Evolutionary conservation across 2,329 filamentous ascomycete species (phyloP), one percentile per base, ranked within the genome.

Genomic region (Pseudogymnoascus sp.): DNA sequence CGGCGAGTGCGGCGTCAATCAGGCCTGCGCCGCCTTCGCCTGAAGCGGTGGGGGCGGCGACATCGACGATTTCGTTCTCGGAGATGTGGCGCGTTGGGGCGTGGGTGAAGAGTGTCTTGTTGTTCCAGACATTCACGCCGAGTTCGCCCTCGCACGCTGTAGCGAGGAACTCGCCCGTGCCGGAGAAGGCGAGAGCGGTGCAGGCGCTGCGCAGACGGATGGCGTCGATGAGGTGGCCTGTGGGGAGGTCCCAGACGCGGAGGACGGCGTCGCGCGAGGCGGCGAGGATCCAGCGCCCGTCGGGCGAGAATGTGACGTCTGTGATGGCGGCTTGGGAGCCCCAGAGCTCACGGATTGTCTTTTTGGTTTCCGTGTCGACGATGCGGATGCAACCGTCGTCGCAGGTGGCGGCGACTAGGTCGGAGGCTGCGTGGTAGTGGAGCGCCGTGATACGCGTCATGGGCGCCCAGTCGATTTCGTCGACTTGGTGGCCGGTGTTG

Each of bases 111-210:
- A 97, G 78, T 0, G 88, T 87, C 69, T 89, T 89, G 74, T 99
- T 99, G 19, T 90, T 96, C 92, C 94, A 99, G 55, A 99, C 83
- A 66, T 90, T 86, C n/a, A 99, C 86, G 10, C 94, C 94, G 1
- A 96, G 82, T 64, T 86, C 84, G 61, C 87, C 88, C 59, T 90
- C 84, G 59, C 91, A 85, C 0, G 91, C 88, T 3, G 92, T 94
- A 3, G 94, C 94, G n/a, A 99, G 81, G 67, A 91, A 97, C 69
- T 99, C 94, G 12, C 92, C 94, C 0, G 90, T 95, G 1, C 80
- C 79, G 0, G 94, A 96, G 77, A 97, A 95, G 6, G 92, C 84
- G 10, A 99, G 77, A 2, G 90, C 86, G 13, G 85, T 94, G 71
- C 92, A 96, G 9, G 86, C 85, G 59, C 82, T 87, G 60, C 85